Base-by-base conservation (phyloP, 495 filamentous ascomycete species). In the Penicillium salamii region DNA sequence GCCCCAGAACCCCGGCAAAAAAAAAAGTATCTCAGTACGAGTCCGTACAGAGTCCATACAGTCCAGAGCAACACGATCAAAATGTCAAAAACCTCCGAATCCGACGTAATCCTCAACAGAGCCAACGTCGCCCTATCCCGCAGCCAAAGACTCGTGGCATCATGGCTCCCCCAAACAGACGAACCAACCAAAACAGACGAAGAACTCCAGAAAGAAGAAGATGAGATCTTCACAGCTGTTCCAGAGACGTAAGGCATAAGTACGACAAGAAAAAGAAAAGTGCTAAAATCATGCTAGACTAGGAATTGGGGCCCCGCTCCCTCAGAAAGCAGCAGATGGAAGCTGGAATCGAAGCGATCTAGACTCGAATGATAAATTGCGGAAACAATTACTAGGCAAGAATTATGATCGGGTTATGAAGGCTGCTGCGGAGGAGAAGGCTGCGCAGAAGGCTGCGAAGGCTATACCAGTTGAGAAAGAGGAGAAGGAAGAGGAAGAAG, bases 141-240 rank as follows among this genome's bases (percentile, higher is more conserved):
- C 39, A 75, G 72, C 42, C 75, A 78, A 54, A 70, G 76, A 11
- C 68, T 79, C 43, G 70, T 79, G 44, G 64, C 74, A 47, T 78
- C 76, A 46, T 79, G 76, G 76, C 68, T 78, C 17, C 80, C 80
- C 8, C 55, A 63, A 13, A 61, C 65, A 6, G 71, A 71, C 19
- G 77, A 79, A 49, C 53, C 67, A 34, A 59, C 49, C 24, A 74
- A 76, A 54, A 58, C 69, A 14, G 68, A 72, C 29, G 69, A 70
- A 20, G 72, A 75, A 45, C 43, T 71, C 3, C 72, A 77, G 43
- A 59, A 58, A 26, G 73, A 77, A 42, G 74, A 80, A 52, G 68
- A 75, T 61, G 75, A 78, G 54, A 72, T 78, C 17, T 78, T 80
- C 42, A 71, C 66, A 5, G 66, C 71, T 20, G 74, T 75, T 1